These are phyloP conservation scores for Thelonectria olida DNA, from an alignment of 2,329 filamentous ascomycete species.

Conservation along the genomic window DNA sequence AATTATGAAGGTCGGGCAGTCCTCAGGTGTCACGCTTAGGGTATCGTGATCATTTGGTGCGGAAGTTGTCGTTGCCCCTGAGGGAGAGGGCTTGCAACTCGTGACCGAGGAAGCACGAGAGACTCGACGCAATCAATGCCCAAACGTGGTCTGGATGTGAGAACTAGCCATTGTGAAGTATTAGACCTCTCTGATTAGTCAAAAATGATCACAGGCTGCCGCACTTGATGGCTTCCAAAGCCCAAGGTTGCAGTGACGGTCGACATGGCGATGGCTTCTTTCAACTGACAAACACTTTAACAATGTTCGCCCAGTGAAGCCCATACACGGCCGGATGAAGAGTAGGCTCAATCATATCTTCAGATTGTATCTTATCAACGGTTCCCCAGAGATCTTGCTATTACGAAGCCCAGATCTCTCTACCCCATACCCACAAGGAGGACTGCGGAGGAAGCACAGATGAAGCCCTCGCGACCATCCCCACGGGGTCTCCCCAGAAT, in stretches of 20 bases:
- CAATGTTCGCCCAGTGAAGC: background rate
- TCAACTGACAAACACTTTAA: background rate
- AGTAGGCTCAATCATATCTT: background rate
- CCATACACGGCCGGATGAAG: background rate
- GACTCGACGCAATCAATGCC: background rate
- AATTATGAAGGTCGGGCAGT: background rate
- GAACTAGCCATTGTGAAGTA: background rate
- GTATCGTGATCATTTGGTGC: background rate
- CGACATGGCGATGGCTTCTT: background rate
- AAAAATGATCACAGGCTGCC: background rate
- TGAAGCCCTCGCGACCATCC: conserved; percentile 25
- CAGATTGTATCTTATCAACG: background rate
- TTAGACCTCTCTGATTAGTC: background rate
- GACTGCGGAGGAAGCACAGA: conserved; percentile 11
- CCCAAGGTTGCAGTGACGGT: background rate
- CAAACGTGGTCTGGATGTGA: background rate
- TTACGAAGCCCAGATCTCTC: conserved; percentile 4
- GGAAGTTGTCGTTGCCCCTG: background rate
- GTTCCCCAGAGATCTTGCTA: conserved; percentile 19
- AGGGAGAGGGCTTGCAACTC: background rate
- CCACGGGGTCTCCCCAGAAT: conserved; percentile 25
- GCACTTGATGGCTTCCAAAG: background rate
- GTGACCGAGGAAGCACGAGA: background rate
- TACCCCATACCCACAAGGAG: conserved; percentile 24
- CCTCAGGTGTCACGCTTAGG: background rate